A percentile compares a stretch with the other conserved stretches of the same genome.
phyloP scores from a whole-genome alignment of 345 rosid species.

The Populus alba region DNA sequence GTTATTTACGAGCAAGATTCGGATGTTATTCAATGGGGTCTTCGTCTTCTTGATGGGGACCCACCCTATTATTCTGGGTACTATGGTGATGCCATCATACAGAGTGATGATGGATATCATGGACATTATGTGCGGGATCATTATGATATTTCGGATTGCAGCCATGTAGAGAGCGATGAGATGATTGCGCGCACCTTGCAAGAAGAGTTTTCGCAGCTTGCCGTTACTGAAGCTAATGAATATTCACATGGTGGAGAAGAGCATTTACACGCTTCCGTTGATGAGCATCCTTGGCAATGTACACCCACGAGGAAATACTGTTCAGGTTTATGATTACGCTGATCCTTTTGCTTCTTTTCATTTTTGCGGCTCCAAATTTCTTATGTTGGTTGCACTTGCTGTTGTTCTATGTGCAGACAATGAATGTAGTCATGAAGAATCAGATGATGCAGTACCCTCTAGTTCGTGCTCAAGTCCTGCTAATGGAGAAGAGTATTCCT shows the following conservation, averaged over 20 bases:
- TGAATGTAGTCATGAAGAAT: constrained; percentile 49
- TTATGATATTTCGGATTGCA: constrained; percentile 45
- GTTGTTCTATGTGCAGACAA: constrained; percentile 42
- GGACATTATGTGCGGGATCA: constrained; percentile 44
- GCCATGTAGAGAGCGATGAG: constrained; percentile 76
- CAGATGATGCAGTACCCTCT: constrained; percentile 44
- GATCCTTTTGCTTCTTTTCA: background rate
- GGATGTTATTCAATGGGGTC: constrained; percentile 56
- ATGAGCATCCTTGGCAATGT: constrained; percentile 48
- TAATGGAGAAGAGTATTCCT: constrained; percentile 52
- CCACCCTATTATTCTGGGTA: constrained; percentile 50
- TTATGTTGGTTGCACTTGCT: constrained; percentile 9
- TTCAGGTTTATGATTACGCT: constrained; percentile 45
- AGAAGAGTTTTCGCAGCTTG: constrained; percentile 80
- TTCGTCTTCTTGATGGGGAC: constrained; percentile 50
- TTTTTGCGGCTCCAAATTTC: constrained; percentile 1
- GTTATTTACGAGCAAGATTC: constrained; percentile 48
- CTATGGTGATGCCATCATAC: constrained; percentile 39
- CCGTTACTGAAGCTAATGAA: constrained; percentile 47
- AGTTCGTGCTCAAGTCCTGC: constrained; percentile 66
- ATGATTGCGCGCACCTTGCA: constrained; percentile 77
- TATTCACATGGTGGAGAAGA: constrained; percentile 37
- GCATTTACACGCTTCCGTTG: constrained; percentile 29
- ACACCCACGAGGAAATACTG: constrained; percentile 36
- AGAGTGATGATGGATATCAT: constrained; percentile 28